Evolutionary conservation across 2,329 filamentous ascomycete species (phyloP), one percentile per base, ranked within the genome.

Genomic region (Trichoderma polysporum): DNA sequence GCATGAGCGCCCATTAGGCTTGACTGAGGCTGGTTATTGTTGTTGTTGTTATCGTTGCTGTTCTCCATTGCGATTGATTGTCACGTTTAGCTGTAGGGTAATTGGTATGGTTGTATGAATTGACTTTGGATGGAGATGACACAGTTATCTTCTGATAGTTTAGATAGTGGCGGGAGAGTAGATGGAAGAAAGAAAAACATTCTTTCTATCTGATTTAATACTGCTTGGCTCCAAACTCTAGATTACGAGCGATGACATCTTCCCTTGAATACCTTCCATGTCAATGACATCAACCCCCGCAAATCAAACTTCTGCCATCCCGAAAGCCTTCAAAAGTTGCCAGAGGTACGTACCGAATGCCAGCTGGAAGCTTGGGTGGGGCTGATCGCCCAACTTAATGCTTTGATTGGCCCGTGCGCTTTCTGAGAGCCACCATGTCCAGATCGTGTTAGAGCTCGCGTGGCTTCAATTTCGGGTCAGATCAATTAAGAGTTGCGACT

Each of bases 1-100:
- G 83, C 88, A 74, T 91, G 90, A 49, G 85, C 83, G 67, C 83
- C 81, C 50, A 91, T 74, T 70, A 92, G 87, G 52, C 88, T 84
- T 22, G 88, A 85, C 68, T 86, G 80, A 68, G 82, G 76, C 45
- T 76, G 70, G 13, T 37, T 65, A 31, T 71, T 70, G 68, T 45
- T 62, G 68, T 71, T 76, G 72, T 73, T 33, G 31, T 35, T 57
- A 5, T 19, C 29, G 37, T 15, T 17, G 37, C 37, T 74, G 68
- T 75, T 74, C 31, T 76, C 70, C 69, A 76, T 76, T 60, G 60
- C 75, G 72, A 52, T 31, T 31, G n/a, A 56, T 47, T 39, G 22
- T 25, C 10, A 22, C 37, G 27, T n/a, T 29, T n/a, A 19, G 19
- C 3, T 65, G 31, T 58, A 67, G 66, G 52, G 39, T 56, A 63